A percentile compares a stretch with the other conserved stretches of the same genome.
Evolutionary conservation across 1,139 yeast species (phyloP).

Genomic region (Yamadazyma diospyri): DNA sequence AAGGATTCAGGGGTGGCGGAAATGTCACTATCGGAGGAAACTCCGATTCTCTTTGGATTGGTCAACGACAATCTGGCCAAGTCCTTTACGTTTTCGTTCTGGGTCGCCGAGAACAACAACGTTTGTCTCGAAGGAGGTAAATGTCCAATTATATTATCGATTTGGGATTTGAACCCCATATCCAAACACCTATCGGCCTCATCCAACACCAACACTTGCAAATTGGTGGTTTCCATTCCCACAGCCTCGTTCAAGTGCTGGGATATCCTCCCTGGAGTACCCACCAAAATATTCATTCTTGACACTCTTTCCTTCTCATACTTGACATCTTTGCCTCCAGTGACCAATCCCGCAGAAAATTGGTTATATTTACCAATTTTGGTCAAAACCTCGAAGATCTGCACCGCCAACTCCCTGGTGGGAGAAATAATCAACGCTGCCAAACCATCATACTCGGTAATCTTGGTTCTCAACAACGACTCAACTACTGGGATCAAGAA

Average conservation of each 20-base stretch:
- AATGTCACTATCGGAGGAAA: constrained; percentile 46
- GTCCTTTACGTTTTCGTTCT: constrained; percentile 81
- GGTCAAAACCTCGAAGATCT: constrained; percentile 84
- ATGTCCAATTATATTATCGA: constrained; percentile 81
- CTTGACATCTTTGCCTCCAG: constrained; percentile 93
- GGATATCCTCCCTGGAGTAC: constrained; percentile 93
- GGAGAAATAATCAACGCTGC: constrained; percentile 93
- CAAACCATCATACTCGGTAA: constrained; percentile 88
- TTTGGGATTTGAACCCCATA: constrained; percentile 90
- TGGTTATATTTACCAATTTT: constrained; percentile 78
- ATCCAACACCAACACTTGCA: constrained; percentile 82
- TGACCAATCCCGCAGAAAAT: constrained; percentile 90
- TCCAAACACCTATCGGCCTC: constrained; percentile 97
- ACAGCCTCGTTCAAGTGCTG: constrained; percentile 95
- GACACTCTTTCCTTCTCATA: constrained; percentile 84
- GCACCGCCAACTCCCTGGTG: constrained; percentile 91
- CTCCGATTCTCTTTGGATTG: constrained; percentile 74
- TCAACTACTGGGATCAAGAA: constrained; percentile 85
- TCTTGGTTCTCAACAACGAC: constrained; percentile 61
- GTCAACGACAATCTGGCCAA: constrained; percentile 84
- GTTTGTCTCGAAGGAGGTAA: constrained; percentile 88
- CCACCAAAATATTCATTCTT: constrained; percentile 80
- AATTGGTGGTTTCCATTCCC: constrained; percentile 73
- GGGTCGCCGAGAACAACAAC: constrained; percentile 87
- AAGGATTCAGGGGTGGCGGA: constrained; percentile 76